Evolutionary conservation across 2,329 filamentous ascomycete genomes (phyloP), one percentile per base, ranked within the genome.

Genomic region (Pestalotiopsis sp.): DNA sequence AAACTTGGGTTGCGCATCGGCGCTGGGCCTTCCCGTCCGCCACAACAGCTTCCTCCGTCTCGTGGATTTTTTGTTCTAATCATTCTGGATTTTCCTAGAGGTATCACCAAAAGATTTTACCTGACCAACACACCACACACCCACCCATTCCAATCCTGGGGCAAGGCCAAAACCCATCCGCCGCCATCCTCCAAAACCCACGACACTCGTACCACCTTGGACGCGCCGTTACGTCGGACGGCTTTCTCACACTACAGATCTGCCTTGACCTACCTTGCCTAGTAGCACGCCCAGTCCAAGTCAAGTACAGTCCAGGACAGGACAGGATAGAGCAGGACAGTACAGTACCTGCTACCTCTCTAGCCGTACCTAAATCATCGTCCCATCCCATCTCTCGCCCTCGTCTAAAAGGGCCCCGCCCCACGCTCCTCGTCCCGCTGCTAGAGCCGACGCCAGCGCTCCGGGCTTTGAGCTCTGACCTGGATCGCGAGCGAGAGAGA

Each of bases 1-100:
- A 52, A 52, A 52, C 45, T 52, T 52, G 45, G 45, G 38, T 52
- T 23, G 25, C 25, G 62, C 20, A 49, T 49, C 62, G 39, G 36
- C 38, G 39, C 23, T 23, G 27, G 52, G 20, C 36, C 64, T 59
- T 66, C 64, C 64, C 64, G 56, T 31, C 64, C 64, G 56, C 64
- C 64, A 66, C 52, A 45, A 52, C 45, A 52, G 45, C 45, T 66
- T 25, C 31, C n/a, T 66, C 27, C 12, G 38, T 64, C 61, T 64
- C 39, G 59, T 61, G 31, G 36, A 12, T 25, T 36, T 36, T 36
- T 57, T 38, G 45, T 57, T 49, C 64, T 56, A 62, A 62, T 62
- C 59, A 62, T 59, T 59, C 27, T 27, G 23, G 23, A 36, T 59
- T 52, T 23, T 45, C 20, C 25, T 36, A 23, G 25, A 36, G 57